Conservation (phyloP, 2,329 filamentous ascomycete species). For the Colletotrichum abscissum region DNA sequence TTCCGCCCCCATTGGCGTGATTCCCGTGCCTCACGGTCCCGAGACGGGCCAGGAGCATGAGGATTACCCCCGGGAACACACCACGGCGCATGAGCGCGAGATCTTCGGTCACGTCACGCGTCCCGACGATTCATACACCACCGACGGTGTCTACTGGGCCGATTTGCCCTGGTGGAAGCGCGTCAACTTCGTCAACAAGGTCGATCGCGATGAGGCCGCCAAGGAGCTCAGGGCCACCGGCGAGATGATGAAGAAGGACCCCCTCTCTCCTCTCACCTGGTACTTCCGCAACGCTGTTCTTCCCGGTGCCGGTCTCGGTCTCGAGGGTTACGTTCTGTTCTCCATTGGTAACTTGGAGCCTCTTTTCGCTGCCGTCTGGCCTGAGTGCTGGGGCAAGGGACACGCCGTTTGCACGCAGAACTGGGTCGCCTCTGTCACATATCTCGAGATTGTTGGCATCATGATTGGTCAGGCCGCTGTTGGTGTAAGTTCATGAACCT, state of each 20-base stretch:
- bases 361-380: constrained; percentile 81
- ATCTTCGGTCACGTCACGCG: constrained; percentile 84
- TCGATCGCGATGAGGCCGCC: constrained; percentile 77
- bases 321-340: constrained; percentile 97
- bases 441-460: constrained; percentile 94
- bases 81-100: constrained; percentile 62
- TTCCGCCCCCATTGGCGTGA: constrained; percentile 59
- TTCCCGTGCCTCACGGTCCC: constrained; percentile 67
- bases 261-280: constrained; percentile 83
- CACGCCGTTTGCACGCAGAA: constrained; percentile 76
- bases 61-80: constrained; percentile 56
- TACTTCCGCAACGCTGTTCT: constrained; percentile 94
- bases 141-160: constrained; percentile 91
- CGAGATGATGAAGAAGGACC: constrained; percentile 86
- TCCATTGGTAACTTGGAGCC: constrained; percentile 94
- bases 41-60: constrained; percentile 61
- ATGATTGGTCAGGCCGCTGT: constrained; percentile 93
- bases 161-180: constrained; percentile 80
- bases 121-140: constrained; percentile 88
- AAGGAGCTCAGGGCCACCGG: constrained; percentile 76
- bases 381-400: constrained; percentile 77
- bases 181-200: constrained; percentile 78
- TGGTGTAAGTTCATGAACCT: constrained; percentile 65
- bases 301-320: constrained; percentile 88
- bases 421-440: constrained; percentile 87